Base-by-base conservation (phyloP, 2,329 filamentous ascomycete species). In the Xylaria sp. region DNA sequence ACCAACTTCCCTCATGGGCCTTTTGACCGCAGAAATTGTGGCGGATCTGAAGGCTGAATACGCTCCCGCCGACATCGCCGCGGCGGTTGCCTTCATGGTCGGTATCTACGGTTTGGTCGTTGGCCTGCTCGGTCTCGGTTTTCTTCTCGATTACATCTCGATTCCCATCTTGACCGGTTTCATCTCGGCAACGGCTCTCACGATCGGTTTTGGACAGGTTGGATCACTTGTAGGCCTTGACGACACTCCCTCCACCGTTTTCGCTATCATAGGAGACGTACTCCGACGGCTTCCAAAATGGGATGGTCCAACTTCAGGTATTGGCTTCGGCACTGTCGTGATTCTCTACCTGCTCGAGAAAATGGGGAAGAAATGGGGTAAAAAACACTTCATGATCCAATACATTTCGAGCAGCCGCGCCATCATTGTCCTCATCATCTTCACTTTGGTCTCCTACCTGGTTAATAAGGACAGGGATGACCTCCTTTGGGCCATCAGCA, bases 131-230 rank as follows among this genome's bases (percentile, higher is more conserved):
- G 89, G 88, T 62, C 85, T 91, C 5, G 89, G 89, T 0, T 91
- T 90, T 76, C 81, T 91, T 5, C 83, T 91, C 23, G 88, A 91
- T 69, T 91, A 90, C 73, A 87, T 91, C 72, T 90, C 89, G 0
- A 83, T 89, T 0, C 89, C 89, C 0, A 87, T 91, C 1, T 82
- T 91, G 0, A 88, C 84, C 7, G 89, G 89, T 4, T 91, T 91
- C 80, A 90, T 91, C 73, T 89, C 88, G 0, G 89, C 89, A 1
- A 89, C 89, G 1, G 89, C 88, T 28, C 86, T 91, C 57, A 89
- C 88, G 37, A 91, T 91, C 74, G 86, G 88, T 25, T 85, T 90
- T 59, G 88, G 88, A n/a, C 89, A 91, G 76, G 84, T 91, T 65
- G 87, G 84, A 3, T 87, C 86, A 1, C 84, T 91, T 0, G 84